These are phyloP conservation scores for Salinomyces thailandicus DNA, from an alignment of 2,329 filamentous ascomycete species.

Conservation along the genomic window DNA sequence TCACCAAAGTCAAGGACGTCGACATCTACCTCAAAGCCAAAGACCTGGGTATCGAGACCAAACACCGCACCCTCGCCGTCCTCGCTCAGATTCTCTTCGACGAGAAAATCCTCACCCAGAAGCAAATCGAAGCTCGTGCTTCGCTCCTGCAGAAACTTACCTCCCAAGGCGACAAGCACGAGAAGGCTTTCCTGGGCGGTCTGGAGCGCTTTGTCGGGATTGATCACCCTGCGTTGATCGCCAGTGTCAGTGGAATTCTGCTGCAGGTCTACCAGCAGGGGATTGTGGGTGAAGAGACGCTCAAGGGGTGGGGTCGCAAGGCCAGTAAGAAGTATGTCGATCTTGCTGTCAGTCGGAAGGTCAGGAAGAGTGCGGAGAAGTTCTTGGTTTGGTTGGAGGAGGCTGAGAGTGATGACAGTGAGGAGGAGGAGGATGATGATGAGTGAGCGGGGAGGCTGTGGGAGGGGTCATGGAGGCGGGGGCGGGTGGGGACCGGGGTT, in stretches of 20 bases:
- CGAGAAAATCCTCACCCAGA: conserved; percentile 76
- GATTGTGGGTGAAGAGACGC: conserved; percentile 74
- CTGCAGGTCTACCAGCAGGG: conserved; percentile 87
- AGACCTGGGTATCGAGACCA: conserved; percentile 85
- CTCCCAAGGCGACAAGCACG: conserved; percentile 85
- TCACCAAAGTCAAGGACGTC: conserved; percentile 74
- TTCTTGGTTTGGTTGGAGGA: conserved; percentile 63
- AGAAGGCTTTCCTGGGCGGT: conserved; percentile 90
- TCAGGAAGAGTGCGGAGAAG: conserved; percentile 84
- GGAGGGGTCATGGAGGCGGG: too few relatives aligned
- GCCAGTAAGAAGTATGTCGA: conserved; percentile 99
- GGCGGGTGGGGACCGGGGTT: too few relatives aligned
- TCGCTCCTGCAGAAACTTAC: conserved; percentile 75
- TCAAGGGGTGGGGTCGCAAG: conserved; percentile 85
- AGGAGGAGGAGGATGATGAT: conserved; percentile 21
- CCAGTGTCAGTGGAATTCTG: conserved; percentile 73
- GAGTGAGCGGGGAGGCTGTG: too few relatives aligned
- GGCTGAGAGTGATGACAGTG: conserved; percentile 20
- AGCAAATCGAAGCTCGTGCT: conserved; percentile 76
- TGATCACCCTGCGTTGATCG: conserved; percentile 67
- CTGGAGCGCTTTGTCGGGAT: conserved; percentile 86
- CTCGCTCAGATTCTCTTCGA: conserved; percentile 91
- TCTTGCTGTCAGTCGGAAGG: conserved; percentile 78
- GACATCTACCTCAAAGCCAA: conserved; percentile 95
- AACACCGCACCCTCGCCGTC: conserved; percentile 87